Evolutionary conservation across 495 filamentous ascomycete genomes (phyloP), one percentile per base, ranked within the genome.

Genomic region (Penicillium dipodomyicola): DNA sequence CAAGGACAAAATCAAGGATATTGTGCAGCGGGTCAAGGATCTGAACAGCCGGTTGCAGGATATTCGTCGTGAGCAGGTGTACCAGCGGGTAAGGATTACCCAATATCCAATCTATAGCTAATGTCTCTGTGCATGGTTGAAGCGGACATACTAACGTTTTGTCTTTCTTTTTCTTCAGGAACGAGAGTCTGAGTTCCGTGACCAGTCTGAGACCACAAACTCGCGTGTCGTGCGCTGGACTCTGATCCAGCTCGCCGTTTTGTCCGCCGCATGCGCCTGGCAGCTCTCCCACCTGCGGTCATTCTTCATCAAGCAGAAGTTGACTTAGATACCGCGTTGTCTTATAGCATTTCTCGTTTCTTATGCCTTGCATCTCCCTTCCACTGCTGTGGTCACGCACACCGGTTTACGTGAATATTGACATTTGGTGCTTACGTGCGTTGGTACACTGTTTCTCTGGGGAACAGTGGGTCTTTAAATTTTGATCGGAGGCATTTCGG

Each of bases 241-340:
- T 43, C 71, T 96, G 53, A 86, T 97, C 56, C 94, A 98, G 73
- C 75, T 97, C 56, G 81, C 84, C 54, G 84, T 98, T n/a, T 77
- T 98, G 39, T 91, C 88, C 27, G 81, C 88, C 46, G 95, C 94
- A 27, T 98, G 94, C 72, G 91, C 94, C 53, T 98, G 94, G 94
- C 94, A 98, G 73, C 80, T 98, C 32, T 95, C 91, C 12, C 92
- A 97, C 72, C 82, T 98, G 52, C 80, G 94, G 53, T 88, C 90
- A 22, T 98, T 98, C 81, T 98, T 98, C 78, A 98, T 98, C 80
- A 98, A 98, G 83, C 94, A 98, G 78, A 98, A 98, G 80, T 82
- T 98, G 67, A 97, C 94, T 48, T 77, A 65, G 56, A 45, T 57
- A 41, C 56, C 40, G 54, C 58, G 46, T 53, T 57, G 58, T 59